Conservation (phyloP, 1,139 yeast genomes). For the Suhomyces bribrorum region DNA sequence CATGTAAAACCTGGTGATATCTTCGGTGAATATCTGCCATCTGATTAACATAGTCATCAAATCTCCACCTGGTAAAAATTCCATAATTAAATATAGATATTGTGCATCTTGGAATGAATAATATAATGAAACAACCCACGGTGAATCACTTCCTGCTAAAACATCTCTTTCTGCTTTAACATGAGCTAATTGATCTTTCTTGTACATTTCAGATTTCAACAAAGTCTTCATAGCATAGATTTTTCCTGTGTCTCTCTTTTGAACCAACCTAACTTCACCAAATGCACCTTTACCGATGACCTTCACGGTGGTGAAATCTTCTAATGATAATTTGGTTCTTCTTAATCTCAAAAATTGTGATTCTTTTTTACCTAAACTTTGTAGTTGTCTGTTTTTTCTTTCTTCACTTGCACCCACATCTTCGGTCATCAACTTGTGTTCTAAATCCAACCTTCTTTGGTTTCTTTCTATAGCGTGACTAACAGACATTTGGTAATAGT, state of each 20-base stretch:
- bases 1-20: slow-evolving; percentile 80
- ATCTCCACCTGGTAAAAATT: slow-evolving; percentile 84
- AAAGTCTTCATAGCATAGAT: slow-evolving; percentile 84
- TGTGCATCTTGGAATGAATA: slow-evolving; percentile 81
- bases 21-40: slow-evolving; percentile 86
- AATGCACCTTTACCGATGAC: slow-evolving; percentile 88
- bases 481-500: slow-evolving; percentile 74
- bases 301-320: slow-evolving; percentile 76
- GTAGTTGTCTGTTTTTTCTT: slow-evolving; percentile 70
- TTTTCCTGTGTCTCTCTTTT: slow-evolving; percentile 78
- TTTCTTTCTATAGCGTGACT: slow-evolving; percentile 80
- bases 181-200: slow-evolving; percentile 80
- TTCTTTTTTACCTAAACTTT: slow-evolving; percentile 71
- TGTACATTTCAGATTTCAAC: slow-evolving; percentile 78
- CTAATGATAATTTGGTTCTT: slow-evolving; percentile 71
- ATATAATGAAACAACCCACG: slow-evolving; percentile 82
- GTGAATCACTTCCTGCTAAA: slow-evolving; percentile 80
- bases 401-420: slow-evolving; percentile 67
- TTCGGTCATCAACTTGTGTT: slow-evolving; percentile 63
- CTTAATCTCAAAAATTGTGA: slow-evolving; percentile 74
- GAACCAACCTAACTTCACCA: slow-evolving; percentile 84
- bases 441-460: slow-evolving; percentile 73
- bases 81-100: slow-evolving; percentile 77
- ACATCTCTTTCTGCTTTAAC: slow-evolving; percentile 87
- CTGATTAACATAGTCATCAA: slow-evolving; percentile 84